These are phyloP conservation scores for Trichoderma orchidacearum DNA, from an alignment of 495 filamentous ascomycete genomes.

Conservation along the genomic window DNA sequence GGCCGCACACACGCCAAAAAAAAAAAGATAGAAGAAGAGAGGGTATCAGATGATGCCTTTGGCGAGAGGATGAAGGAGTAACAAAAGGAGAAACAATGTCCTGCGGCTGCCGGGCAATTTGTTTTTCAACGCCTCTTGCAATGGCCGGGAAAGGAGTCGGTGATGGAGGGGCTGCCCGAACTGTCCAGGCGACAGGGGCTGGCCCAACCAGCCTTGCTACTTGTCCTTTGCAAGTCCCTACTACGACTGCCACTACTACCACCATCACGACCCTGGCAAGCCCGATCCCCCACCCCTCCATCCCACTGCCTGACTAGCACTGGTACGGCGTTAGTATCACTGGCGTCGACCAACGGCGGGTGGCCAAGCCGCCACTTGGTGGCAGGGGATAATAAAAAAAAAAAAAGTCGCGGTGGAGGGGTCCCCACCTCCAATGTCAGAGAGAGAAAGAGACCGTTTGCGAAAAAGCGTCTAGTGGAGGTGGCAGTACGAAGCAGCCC, in stretches of 20 bases:
- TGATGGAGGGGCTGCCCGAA: slow-evolving; percentile 1
- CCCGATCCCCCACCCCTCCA: background rate
- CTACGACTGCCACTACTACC: background rate
- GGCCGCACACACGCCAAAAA: slow-evolving; percentile 4
- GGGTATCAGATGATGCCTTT: slow-evolving; percentile 6
- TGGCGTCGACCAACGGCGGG: background rate
- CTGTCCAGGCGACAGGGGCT: background rate
- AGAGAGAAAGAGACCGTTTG: background rate
- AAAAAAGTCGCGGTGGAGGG: no score
- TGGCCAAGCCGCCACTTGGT: background rate
- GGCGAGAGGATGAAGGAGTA: background rate
- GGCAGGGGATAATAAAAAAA: background rate
- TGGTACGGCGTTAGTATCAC: background rate
- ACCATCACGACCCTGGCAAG: background rate
- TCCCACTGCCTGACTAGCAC: background rate
- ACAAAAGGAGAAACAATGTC: background rate
- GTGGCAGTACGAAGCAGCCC: background rate
- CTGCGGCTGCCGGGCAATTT: background rate
- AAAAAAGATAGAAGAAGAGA: slow-evolving; percentile 9
- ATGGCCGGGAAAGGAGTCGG: background rate
- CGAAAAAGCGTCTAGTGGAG: background rate
- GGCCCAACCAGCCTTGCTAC: background rate
- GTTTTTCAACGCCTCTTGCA: background rate
- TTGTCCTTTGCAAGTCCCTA: background rate
- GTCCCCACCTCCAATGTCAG: background rate